Percentiles rank a stretch among this genome's conserved stretches.
Conservation (phyloP, 148 eudicot genomes). For the Silene latifolia region DNA sequence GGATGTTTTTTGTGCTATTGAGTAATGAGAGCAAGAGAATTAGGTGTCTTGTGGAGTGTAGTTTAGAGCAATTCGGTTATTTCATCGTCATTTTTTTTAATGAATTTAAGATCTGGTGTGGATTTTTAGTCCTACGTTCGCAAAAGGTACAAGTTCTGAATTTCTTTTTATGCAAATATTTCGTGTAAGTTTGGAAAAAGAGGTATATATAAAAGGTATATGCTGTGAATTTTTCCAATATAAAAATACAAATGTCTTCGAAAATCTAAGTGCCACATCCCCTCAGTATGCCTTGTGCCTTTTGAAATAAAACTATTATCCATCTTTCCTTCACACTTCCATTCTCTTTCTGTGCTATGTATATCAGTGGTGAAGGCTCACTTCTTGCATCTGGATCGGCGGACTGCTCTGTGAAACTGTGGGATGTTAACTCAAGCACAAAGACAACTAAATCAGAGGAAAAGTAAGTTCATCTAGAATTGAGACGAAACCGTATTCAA, state of each 20-base stretch:
- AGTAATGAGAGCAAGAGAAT: too few species aligned
- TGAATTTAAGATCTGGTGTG: not conserved
- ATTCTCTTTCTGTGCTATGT: conserved; percentile 3
- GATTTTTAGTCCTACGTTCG: not conserved
- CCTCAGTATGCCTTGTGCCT: not conserved
- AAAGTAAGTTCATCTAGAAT: conserved; percentile 46
- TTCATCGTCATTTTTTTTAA: not conserved
- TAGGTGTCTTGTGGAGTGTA: too few species aligned
- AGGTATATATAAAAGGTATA: not conserved
- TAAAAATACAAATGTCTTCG: not conserved
- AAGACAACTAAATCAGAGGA: conserved; percentile 62
- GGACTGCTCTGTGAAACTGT: conserved; percentile 90
- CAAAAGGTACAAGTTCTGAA: not conserved
- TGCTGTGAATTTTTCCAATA: too few species aligned
- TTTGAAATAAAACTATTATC: not conserved
- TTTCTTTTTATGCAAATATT: not conserved
- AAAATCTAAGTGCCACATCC: not conserved
- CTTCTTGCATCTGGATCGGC: conserved; percentile 99
- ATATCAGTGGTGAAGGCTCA: conserved; percentile 88
- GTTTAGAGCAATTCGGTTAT: not conserved
- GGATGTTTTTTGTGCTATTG: too few species aligned
- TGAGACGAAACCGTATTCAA: too few species aligned
- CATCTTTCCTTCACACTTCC: not conserved
- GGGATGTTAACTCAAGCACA: conserved; percentile 86
- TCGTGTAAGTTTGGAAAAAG: not conserved